These are phyloP conservation scores for Lyophyllum semitale DNA, from an alignment of 768 basidiomycete genomes.

Conservation along the genomic window DNA sequence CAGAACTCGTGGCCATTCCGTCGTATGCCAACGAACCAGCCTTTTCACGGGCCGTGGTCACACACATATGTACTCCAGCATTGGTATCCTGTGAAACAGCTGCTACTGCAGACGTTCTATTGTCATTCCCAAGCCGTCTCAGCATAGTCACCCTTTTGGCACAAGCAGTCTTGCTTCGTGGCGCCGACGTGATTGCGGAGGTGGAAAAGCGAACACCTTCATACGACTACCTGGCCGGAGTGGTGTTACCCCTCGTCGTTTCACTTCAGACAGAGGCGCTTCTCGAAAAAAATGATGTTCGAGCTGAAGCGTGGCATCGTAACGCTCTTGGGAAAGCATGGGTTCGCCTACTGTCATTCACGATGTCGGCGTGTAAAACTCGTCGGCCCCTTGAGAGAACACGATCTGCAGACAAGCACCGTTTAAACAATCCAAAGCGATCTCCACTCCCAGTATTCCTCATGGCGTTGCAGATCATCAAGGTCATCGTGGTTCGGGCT, in stretches of 20 bases:
- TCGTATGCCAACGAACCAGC: conserved; percentile 50
- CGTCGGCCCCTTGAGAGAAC: conserved; percentile 36
- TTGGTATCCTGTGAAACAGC: conserved; percentile 50
- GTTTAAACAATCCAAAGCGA: conserved; percentile 20
- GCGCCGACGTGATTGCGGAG: conserved; percentile 53
- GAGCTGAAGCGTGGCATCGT: conserved; percentile 48
- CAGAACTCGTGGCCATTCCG: conserved; percentile 43
- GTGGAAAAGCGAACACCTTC: conserved; percentile 58
- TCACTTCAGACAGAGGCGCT: conserved; percentile 52
- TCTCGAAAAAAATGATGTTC: conserved; percentile 39
- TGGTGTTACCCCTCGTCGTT: conserved; percentile 64
- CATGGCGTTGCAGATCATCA: conserved; percentile 65
- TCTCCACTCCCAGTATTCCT: conserved; percentile 44
- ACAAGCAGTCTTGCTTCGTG: conserved; percentile 49
- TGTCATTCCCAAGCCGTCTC: conserved; percentile 40
- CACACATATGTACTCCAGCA: conserved; percentile 46
- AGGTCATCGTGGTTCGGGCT: conserved; percentile 65
- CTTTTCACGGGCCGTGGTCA: conserved; percentile 50
- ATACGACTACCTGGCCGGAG: conserved; percentile 60
- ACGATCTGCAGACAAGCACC: conserved; percentile 45
- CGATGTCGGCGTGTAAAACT: conserved; percentile 53
- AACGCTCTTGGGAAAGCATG: conserved; percentile 50
- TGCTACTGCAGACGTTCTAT: conserved; percentile 40
- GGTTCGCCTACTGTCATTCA: conserved; percentile 63
- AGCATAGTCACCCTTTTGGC: conserved; percentile 42